Evolutionary conservation across 2,329 filamentous ascomycete genomes (phyloP).

Genomic region (Fusarium pseudocircinatum): DNA sequence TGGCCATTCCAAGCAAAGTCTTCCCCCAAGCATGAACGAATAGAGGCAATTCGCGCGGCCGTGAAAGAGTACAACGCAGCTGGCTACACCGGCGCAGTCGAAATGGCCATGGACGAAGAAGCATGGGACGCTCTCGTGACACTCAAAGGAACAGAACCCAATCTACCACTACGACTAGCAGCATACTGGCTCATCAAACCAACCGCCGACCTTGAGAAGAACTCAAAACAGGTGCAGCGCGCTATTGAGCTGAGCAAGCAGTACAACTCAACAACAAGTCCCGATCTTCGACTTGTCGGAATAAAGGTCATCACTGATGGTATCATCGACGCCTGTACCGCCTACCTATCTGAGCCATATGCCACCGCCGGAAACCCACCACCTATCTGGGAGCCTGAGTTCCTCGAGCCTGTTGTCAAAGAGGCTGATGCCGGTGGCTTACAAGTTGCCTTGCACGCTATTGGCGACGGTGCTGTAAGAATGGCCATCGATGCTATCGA

Average conservation of each 20-base stretch:
- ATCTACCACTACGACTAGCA: constrained; percentile 55
- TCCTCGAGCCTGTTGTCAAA: constrained; percentile 62
- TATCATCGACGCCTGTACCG: constrained; percentile 70
- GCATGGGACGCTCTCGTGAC: constrained; percentile 61
- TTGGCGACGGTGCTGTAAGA: constrained; percentile 67
- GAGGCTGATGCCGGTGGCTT: constrained; percentile 61
- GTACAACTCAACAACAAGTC: constrained; percentile 47
- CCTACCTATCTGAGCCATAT: constrained; percentile 66
- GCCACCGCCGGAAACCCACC: constrained; percentile 52
- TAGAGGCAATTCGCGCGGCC: constrained; percentile 57
- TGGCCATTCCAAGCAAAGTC: constrained; percentile 62
- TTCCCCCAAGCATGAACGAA: constrained; percentile 55
- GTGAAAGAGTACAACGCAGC: constrained; percentile 59
- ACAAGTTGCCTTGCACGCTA: constrained; percentile 70
- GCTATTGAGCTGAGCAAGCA: constrained; percentile 55
- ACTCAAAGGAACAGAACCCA: constrained; percentile 45
- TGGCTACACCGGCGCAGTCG: constrained; percentile 64
- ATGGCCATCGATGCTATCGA: constrained; percentile 65
- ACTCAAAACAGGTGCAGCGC: constrained; percentile 57
- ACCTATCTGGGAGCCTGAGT: constrained; percentile 61
- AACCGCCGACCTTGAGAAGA: constrained; percentile 42
- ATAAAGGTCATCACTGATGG: constrained; percentile 72
- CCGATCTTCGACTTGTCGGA: constrained; percentile 60
- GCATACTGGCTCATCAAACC: constrained; percentile 68
- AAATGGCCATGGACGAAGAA: constrained; percentile 70